phyloP scores from a whole-genome alignment of 2,329 filamentous ascomycete genomes.

The Colletotrichum abscissum region DNA sequence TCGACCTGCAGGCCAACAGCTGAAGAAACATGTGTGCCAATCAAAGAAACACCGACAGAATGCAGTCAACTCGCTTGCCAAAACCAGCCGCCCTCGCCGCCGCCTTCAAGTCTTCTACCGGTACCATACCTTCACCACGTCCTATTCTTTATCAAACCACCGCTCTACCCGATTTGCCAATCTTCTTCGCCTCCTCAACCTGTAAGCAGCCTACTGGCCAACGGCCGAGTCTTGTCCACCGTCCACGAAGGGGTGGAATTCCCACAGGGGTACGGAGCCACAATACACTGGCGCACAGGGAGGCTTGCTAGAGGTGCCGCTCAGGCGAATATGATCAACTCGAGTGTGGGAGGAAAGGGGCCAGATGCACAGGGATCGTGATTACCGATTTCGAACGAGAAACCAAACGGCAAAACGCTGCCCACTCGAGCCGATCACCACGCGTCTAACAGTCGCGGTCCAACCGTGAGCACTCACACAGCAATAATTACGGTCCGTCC shows the following conservation, averaged over 20 bases:
- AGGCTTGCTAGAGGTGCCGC: neutral
- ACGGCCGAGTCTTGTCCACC: neutral
- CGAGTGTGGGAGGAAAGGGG: neutral
- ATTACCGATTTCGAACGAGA: neutral
- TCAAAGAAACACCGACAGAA: neutral
- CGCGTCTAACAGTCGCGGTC: neutral
- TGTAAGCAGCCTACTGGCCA: neutral
- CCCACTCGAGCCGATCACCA: slow-evolving; percentile 3
- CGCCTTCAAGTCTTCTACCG: neutral
- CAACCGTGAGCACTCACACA: neutral
- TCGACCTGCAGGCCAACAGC: slow-evolving; percentile 3
- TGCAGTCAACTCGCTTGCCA: neutral
- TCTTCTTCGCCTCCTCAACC: neutral
- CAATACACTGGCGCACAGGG: neutral
- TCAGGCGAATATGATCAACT: slow-evolving; percentile 1
- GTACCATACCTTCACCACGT: neutral
- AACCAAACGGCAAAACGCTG: neutral
- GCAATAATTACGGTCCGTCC: neutral
- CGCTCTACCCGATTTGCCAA: neutral
- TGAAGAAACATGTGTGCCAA: neutral
- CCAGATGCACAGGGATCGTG: neutral
- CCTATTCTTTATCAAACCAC: neutral
- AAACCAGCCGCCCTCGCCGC: neutral
- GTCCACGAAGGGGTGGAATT: neutral
- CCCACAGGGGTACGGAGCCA: neutral